phyloP scores from a whole-genome alignment of 257 asterid genomes.

The Solanum etuberosum region DNA sequence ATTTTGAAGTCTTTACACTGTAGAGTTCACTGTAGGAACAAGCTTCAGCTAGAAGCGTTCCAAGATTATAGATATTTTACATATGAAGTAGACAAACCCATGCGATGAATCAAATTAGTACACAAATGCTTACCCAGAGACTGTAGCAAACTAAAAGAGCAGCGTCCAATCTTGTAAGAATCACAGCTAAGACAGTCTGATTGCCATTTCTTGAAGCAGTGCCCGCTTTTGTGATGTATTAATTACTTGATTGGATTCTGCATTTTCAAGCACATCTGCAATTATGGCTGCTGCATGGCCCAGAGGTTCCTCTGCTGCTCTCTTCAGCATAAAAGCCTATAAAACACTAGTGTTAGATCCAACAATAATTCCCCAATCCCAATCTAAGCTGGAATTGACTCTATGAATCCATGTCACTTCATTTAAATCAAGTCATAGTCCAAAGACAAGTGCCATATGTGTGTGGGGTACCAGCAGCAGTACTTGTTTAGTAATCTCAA shows the following conservation, averaged over 20 bases:
- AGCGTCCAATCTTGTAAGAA: not conserved
- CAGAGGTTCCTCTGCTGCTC: conserved; percentile 97
- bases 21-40: not conserved
- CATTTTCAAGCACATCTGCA: conserved; percentile 84
- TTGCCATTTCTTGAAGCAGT: conserved; percentile 94
- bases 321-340: conserved; percentile 94
- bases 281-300: conserved; percentile 96
- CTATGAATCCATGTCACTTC: not conserved
- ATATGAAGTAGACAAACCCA: not conserved
- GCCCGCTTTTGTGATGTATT: conserved; percentile 79
- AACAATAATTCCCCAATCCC: not conserved
- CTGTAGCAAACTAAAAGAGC: not conserved
- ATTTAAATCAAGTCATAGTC: not conserved
- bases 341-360: not conserved
- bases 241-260: conserved; percentile 65
- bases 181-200: conserved; percentile 48
- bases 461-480: not conserved
- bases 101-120: not conserved
- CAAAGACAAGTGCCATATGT: not conserved
- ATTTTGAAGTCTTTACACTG: not conserved
- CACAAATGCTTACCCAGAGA: not conserved
- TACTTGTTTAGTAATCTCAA: not conserved
- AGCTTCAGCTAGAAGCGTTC: not conserved
- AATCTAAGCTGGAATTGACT: not conserved
- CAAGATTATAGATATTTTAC: not conserved